phyloP scores from a whole-genome alignment of 768 basidiomycete genomes.

The Exidia glandulosa region DNA sequence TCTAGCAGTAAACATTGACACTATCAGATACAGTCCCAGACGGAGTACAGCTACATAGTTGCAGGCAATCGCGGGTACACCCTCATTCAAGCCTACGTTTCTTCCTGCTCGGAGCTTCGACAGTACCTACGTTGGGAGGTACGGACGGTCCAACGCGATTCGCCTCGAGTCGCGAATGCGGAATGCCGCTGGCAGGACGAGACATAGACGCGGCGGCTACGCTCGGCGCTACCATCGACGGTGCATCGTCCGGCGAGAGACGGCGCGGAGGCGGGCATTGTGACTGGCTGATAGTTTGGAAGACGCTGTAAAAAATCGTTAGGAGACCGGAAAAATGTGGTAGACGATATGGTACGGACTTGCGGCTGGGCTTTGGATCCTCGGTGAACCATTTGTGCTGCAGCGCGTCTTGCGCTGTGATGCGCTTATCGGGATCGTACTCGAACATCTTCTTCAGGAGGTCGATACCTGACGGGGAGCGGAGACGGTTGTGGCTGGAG shows the following conservation, averaged over 20 bases:
- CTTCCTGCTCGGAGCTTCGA: neutral
- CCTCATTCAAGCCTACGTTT: neutral
- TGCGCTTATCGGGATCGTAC: constrained; percentile 80
- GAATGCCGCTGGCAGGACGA: neutral
- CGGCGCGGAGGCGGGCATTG: constrained; percentile 78
- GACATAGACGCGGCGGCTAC: neutral
- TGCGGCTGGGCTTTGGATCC: constrained; percentile 74
- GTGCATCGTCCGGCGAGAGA: constrained; percentile 88
- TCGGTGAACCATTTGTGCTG: constrained; percentile 87
- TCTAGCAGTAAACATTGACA: no score
- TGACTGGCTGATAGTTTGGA: constrained; percentile 48
- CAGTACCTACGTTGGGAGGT: neutral
- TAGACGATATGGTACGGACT: constrained; percentile 41
- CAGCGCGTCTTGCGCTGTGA: constrained; percentile 75
- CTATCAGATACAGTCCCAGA: no score
- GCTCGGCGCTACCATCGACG: constrained; percentile 50
- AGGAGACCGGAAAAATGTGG: neutral
- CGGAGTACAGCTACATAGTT: no score
- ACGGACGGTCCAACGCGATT: neutral
- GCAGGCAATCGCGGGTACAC: no score
- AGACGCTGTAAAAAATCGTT: constrained; percentile 42
- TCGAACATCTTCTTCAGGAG: constrained; percentile 78
- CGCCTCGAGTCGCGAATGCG: neutral
- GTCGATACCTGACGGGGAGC: constrained; percentile 57
- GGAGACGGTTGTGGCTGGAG: constrained; percentile 36